Evolutionary conservation across 306 rosid species (phyloP).

Genomic region (Casuarina glauca): DNA sequence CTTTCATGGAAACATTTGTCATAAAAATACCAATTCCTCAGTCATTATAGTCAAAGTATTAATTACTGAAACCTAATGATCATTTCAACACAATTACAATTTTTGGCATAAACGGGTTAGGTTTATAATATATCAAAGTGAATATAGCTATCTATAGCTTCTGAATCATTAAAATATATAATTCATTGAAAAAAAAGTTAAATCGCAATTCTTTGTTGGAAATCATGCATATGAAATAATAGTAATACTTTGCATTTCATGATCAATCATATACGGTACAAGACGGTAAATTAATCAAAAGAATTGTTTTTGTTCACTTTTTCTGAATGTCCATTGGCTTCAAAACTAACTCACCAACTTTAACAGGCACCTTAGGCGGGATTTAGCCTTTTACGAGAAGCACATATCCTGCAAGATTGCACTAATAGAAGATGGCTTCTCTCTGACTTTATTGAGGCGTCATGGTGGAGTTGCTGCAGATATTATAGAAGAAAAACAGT

Average conservation of each 20-base stretch:
- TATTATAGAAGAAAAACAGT: constrained; percentile 36
- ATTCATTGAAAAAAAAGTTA: neutral
- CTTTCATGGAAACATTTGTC: too few relatives aligned
- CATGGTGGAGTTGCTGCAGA: constrained; percentile 30
- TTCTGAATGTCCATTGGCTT: constrained; percentile 8
- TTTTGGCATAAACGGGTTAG: neutral
- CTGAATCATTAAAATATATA: neutral
- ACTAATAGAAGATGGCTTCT: constrained; percentile 50
- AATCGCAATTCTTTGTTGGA: neutral
- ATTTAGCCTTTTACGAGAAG: constrained; percentile 51
- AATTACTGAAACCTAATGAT: neutral
- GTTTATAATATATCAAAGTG: too few relatives aligned
- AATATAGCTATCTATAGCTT: neutral
- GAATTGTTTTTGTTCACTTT: neutral
- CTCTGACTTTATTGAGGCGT: constrained; percentile 44
- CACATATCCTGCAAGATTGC: constrained; percentile 71
- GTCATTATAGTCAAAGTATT: neutral
- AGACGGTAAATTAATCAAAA: neutral
- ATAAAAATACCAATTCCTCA: too few relatives aligned
- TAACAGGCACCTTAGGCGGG: constrained; percentile 62
- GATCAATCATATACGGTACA: neutral
- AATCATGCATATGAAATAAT: neutral
- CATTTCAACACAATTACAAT: neutral
- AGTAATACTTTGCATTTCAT: neutral
- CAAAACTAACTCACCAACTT: constrained; percentile 17